Evolutionary conservation across 345 rosid genomes (phyloP).

Genomic region (Salix brachista): DNA sequence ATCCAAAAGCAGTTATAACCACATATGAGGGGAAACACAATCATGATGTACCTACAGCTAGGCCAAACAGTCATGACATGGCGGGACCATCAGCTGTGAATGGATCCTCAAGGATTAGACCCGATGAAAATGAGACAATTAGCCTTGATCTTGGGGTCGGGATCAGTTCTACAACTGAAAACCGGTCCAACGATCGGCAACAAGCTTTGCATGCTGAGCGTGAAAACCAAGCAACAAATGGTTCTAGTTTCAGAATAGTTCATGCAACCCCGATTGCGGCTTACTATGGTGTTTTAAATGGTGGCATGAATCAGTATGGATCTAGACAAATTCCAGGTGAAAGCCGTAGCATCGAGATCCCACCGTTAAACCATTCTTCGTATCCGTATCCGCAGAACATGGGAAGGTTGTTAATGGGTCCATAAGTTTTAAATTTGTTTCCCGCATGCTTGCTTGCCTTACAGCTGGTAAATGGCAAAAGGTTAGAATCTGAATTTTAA

Average conservation of each 20-base stretch:
- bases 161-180: conserved; percentile 49
- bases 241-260: conserved; percentile 47
- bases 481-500: conserved; percentile 18
- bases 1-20: conserved; percentile 95
- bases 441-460: conserved; percentile 4
- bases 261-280: conserved; percentile 45
- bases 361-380: conserved; percentile 54
- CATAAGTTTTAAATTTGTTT: conserved; percentile 30
- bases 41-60: conserved; percentile 86
- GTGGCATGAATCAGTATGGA: conserved; percentile 49
- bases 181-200: conserved; percentile 40
- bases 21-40: conserved; percentile 98
- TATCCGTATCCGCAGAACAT: conserved; percentile 65
- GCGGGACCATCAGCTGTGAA: conserved; percentile 40
- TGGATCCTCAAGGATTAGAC: conserved; percentile 47
- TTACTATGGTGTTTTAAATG: conserved; percentile 53
- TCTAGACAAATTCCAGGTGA: conserved; percentile 49
- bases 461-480: conserved; percentile 14
- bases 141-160: conserved; percentile 99
- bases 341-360: conserved; percentile 42
- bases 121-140: conserved; percentile 54
- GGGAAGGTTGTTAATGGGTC: conserved; percentile 80
- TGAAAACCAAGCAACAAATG: conserved; percentile 37
- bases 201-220: conserved; percentile 37
- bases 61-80: conserved; percentile 56